Evolutionary conservation across 1,284 basidiomycete species (phyloP).

Genomic region (Xerocomus cyaneibrunnescens): DNA sequence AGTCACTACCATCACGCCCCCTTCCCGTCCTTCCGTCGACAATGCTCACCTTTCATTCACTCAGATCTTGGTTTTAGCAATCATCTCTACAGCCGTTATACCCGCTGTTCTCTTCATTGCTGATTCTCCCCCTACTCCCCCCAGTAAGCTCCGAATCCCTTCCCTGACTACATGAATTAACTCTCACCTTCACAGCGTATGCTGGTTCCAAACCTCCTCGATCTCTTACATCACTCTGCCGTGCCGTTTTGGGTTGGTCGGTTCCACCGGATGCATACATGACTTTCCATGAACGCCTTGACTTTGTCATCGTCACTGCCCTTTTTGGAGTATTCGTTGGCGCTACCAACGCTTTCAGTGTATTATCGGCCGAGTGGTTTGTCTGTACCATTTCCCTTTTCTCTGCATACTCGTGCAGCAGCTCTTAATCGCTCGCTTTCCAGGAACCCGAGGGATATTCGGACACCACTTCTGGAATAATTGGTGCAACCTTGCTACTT

Average conservation of each 20-base stretch:
- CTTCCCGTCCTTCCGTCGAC: neutral
- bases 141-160: slow-evolving; percentile 51
- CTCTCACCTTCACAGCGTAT: slow-evolving; percentile 46
- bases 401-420: neutral
- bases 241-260: slow-evolving; percentile 53
- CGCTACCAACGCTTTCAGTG: slow-evolving; percentile 56
- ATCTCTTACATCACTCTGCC: slow-evolving; percentile 52
- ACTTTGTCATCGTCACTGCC: slow-evolving; percentile 58
- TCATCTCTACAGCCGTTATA: slow-evolving; percentile 60
- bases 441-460: slow-evolving; percentile 76
- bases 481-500: slow-evolving; percentile 67
- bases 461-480: slow-evolving; percentile 57
- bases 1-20: slow-evolving; percentile 22
- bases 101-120: slow-evolving; percentile 59
- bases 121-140: slow-evolving; percentile 66
- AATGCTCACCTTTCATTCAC: neutral
- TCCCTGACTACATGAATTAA: neutral
- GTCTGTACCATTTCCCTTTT: slow-evolving; percentile 39
- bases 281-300: slow-evolving; percentile 61
- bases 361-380: slow-evolving; percentile 66
- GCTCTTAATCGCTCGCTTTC: neutral
- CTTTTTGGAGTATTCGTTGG: slow-evolving; percentile 66
- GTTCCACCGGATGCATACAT: slow-evolving; percentile 50
- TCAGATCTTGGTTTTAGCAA: slow-evolving; percentile 68
- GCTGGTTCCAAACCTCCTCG: slow-evolving; percentile 59